Percentiles rank a stretch among this genome's conserved stretches.
Evolutionary conservation across 176 grass and related monocot genomes (phyloP).

Genomic region (Typha latifolia): DNA sequence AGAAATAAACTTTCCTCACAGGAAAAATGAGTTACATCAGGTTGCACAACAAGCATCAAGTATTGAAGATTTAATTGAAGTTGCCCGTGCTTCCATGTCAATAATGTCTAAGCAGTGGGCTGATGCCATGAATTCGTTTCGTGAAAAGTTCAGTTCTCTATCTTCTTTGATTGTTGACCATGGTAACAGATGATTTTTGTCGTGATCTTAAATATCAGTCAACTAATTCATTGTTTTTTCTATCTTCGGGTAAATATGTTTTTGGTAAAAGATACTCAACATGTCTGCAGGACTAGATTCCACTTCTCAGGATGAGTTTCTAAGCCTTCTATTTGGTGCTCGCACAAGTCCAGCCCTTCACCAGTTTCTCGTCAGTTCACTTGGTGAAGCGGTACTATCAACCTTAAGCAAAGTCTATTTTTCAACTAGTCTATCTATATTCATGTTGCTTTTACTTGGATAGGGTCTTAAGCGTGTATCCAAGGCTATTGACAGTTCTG

Average conservation of each 20-base stretch:
- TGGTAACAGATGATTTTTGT: constrained; percentile 46
- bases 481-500: constrained; percentile 68
- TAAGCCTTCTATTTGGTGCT: constrained; percentile 78
- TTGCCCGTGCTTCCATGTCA: constrained; percentile 61
- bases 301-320: constrained; percentile 73
- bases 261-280: constrained; percentile 5
- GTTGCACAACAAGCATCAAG: constrained; percentile 93
- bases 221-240: constrained; percentile 2
- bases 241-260: constrained; percentile 4
- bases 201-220: constrained; percentile 7
- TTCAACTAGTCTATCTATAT: constrained; percentile 8
- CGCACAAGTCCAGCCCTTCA: constrained; percentile 79
- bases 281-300: constrained; percentile 56
- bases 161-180: constrained; percentile 63
- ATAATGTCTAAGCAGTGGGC: constrained; percentile 93
- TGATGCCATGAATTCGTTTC: constrained; percentile 71
- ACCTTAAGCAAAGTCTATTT: not conserved
- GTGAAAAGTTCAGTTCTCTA: constrained; percentile 63
- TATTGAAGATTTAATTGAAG: constrained; percentile 94
- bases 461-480: constrained; percentile 83
- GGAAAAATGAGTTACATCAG: constrained; percentile 98
- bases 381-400: constrained; percentile 70
- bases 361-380: constrained; percentile 84
- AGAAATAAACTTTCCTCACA: constrained; percentile 17
- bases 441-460: constrained; percentile 22